phyloP scores from a whole-genome alignment of 768 basidiomycete species.

The Collybiopsis confluens region DNA sequence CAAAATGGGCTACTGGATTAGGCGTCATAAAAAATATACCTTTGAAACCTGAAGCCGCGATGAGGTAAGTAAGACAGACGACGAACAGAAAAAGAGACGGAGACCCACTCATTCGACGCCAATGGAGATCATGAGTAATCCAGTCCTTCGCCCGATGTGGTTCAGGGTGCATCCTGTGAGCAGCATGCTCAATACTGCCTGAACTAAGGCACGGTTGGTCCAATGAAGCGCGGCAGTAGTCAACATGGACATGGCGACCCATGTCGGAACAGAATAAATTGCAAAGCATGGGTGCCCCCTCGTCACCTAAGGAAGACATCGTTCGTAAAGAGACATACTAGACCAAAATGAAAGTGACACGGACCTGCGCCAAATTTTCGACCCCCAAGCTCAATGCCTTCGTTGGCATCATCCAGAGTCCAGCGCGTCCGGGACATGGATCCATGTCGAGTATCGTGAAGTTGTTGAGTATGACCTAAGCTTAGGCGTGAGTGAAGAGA shows the following conservation, averaged over 20 bases:
- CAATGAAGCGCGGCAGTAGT: constrained; percentile 44
- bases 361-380: constrained; percentile 38
- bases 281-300: constrained; percentile 63
- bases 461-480: constrained; percentile 56
- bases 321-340: too few relatives aligned
- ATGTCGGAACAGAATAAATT: constrained; percentile 50
- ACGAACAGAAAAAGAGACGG: too few relatives aligned
- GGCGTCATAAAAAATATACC: constrained; percentile 27
- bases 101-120: constrained; percentile 52
- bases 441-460: constrained; percentile 61
- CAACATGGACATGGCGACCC: constrained; percentile 56
- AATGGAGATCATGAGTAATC: constrained; percentile 50
- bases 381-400: constrained; percentile 49
- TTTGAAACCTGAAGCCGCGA: constrained; percentile 51
- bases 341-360: background rate
- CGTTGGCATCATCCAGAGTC: constrained; percentile 51
- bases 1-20: background rate
- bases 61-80: too few relatives aligned
- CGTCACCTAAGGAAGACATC: constrained; percentile 32
- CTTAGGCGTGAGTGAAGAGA: too few relatives aligned
- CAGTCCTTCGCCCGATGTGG: constrained; percentile 47
- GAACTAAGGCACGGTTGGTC: constrained; percentile 33
- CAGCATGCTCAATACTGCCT: constrained; percentile 45
- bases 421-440: constrained; percentile 58
- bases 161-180: constrained; percentile 37